A percentile compares a stretch with the other conserved stretches of the same genome.
These are phyloP conservation scores for Aphanomyces invadans DNA, from an alignment of 352 stramenopile species.

Conservation along the genomic window DNA sequence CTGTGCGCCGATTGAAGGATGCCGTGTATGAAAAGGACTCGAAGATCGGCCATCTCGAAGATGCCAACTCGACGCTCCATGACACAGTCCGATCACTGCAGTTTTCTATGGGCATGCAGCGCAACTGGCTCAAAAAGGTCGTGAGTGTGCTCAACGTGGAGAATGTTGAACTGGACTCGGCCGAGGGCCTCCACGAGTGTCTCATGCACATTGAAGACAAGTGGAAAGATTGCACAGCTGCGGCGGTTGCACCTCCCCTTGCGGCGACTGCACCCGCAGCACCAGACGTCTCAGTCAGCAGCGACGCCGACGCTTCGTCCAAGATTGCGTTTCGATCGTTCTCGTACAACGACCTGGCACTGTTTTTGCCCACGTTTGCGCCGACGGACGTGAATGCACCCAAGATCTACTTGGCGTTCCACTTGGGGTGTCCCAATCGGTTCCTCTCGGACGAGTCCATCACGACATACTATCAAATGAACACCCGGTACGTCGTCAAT, in stretches of 20 bases:
- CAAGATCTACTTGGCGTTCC: constrained; percentile 81
- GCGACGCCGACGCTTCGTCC: constrained; percentile 40
- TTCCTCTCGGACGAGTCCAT: constrained; percentile 85
- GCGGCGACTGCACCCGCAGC: too few relatives aligned
- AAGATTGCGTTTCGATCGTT: constrained; percentile 86
- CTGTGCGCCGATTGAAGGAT: constrained; percentile 8
- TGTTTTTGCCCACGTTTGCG: constrained; percentile 78
- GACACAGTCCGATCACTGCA: constrained; percentile 2
- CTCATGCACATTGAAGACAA: constrained; percentile 22
- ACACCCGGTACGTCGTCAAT: constrained; percentile 47
- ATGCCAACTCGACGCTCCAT: constrained; percentile 19
- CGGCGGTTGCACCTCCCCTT: neutral
- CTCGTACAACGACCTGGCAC: constrained; percentile 66
- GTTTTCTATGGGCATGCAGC: constrained; percentile 21
- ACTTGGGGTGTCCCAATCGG: constrained; percentile 74
- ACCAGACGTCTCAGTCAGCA: too few relatives aligned
- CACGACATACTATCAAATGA: constrained; percentile 75
- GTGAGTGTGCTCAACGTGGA: constrained; percentile 4
- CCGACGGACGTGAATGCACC: constrained; percentile 57
- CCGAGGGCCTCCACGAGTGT: constrained; percentile 8
- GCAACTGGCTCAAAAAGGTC: constrained; percentile 21
- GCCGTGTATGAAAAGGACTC: constrained; percentile 34
- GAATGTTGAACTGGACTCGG: constrained; percentile 4
- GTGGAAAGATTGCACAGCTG: neutral
- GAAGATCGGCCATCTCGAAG: constrained; percentile 64